Conservation (phyloP, 2,329 filamentous ascomycete genomes). For the Apiospora saccharicola region DNA sequence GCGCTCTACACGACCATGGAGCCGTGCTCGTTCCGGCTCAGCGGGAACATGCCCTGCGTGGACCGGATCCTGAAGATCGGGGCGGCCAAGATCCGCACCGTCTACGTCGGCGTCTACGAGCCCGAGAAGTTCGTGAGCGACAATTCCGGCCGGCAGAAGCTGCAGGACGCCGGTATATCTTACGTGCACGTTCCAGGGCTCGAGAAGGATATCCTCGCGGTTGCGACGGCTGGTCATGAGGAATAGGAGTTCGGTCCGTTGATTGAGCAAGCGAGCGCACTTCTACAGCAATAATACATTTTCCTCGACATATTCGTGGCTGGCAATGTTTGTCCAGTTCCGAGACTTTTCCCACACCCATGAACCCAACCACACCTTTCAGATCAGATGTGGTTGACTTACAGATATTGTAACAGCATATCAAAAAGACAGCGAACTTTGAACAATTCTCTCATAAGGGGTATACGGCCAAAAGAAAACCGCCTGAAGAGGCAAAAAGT, state of each 20-base stretch:
- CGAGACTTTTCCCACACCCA: no score
- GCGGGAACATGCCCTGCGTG: slow-evolving; percentile 79
- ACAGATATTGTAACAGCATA: background rate
- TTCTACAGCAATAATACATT: background rate
- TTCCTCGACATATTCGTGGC: background rate
- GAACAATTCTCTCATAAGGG: background rate
- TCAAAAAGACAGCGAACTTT: background rate
- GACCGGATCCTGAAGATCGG: slow-evolving; percentile 75
- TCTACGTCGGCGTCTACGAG: slow-evolving; percentile 89
- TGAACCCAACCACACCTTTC: background rate
- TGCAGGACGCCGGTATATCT: slow-evolving; percentile 76
- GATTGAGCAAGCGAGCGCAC: no score
- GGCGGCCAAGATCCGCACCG: slow-evolving; percentile 68
- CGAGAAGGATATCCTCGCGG: slow-evolving; percentile 79
- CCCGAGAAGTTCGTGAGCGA: slow-evolving; percentile 88
- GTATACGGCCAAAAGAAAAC: background rate
- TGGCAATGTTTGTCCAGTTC: background rate
- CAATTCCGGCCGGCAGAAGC: slow-evolving; percentile 75
- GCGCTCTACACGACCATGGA: slow-evolving; percentile 94
- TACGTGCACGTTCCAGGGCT: slow-evolving; percentile 78
- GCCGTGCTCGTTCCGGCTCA: slow-evolving; percentile 77
- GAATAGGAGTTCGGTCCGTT: background rate
- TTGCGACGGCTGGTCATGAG: slow-evolving; percentile 84
- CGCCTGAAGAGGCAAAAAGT: background rate
- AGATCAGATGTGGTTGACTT: background rate